Conservation (phyloP, 768 basidiomycete species). For the Trametes cingulata region DNA sequence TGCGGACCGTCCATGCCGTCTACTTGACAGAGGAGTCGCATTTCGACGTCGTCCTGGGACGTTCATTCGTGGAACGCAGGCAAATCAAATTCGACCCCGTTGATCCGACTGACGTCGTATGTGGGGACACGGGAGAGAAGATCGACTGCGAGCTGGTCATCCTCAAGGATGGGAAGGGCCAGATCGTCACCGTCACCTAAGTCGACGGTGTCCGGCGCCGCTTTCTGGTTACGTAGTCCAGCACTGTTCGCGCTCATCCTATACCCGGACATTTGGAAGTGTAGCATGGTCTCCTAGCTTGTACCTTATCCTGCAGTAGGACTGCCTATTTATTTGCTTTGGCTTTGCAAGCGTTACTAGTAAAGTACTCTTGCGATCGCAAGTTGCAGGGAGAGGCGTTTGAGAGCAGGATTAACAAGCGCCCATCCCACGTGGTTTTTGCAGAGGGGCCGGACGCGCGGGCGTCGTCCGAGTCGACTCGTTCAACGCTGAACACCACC, state of each 20-base stretch:
- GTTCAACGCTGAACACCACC: constrained; percentile 11
- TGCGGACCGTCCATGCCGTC: constrained; percentile 52
- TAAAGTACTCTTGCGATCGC: too few species aligned
- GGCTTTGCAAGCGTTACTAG: background rate
- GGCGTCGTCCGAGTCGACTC: constrained; percentile 4
- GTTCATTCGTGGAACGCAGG: constrained; percentile 76
- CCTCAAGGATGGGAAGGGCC: constrained; percentile 86
- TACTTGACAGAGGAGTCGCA: constrained; percentile 94
- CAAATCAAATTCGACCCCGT: constrained; percentile 79
- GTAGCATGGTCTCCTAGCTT: background rate
- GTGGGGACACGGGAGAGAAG: constrained; percentile 90
- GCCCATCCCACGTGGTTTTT: constrained; percentile 4
- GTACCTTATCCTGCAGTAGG: background rate
- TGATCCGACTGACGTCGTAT: constrained; percentile 89
- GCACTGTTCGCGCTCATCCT: too few species aligned
- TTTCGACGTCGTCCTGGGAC: constrained; percentile 92
- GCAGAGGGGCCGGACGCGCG: background rate
- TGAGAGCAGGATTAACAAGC: background rate
- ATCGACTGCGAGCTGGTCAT: constrained; percentile 92
- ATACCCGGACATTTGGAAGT: background rate
- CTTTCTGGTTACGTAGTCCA: background rate
- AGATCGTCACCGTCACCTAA: constrained; percentile 86
- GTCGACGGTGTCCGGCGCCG: too few species aligned
- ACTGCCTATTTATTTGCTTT: constrained; percentile 3
- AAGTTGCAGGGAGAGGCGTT: background rate